Evolutionary conservation across 2,329 filamentous ascomycete genomes (phyloP).

Genomic region (Cladorrhinum sp.): DNA sequence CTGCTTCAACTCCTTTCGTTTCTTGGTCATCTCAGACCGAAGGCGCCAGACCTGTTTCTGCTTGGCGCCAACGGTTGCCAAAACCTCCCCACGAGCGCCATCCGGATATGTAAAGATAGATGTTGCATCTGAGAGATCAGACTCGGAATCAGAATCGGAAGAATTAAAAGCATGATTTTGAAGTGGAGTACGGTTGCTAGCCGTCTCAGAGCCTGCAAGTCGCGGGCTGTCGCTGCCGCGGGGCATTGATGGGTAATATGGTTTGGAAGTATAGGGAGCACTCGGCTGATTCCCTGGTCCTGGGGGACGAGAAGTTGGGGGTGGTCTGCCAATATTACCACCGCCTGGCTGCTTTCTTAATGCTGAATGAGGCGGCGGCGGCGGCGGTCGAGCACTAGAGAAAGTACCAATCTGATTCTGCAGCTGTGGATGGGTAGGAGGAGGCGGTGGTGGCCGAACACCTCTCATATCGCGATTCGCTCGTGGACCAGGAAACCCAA

Average conservation of each 20-base stretch:
- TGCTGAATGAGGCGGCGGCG: neutral
- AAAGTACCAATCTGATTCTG: neutral
- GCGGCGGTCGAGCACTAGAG: neutral
- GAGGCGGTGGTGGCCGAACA: neutral
- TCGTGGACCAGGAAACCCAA: neutral
- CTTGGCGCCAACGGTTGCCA: conserved; percentile 13
- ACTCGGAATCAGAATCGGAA: conserved; percentile 8
- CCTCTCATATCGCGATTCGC: neutral
- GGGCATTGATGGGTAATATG: neutral
- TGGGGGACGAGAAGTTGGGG: neutral
- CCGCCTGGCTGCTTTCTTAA: neutral
- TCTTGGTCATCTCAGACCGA: conserved; percentile 31
- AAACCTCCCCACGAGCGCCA: conserved; percentile 7
- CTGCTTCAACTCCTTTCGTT: conserved; percentile 32
- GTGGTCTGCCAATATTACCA: neutral
- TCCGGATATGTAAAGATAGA: conserved; percentile 8
- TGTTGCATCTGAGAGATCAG: conserved; percentile 11
- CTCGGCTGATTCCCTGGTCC: neutral
- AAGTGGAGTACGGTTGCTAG: neutral
- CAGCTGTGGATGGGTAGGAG: neutral
- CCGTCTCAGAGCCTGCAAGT: neutral
- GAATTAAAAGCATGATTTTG: neutral
- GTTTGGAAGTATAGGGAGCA: neutral
- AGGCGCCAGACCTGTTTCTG: conserved; percentile 11
- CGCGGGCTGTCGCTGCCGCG: neutral